Evolutionary conservation across 352 stramenopile genomes (phyloP).

Genomic region (Phytopythium oedochilum): DNA sequence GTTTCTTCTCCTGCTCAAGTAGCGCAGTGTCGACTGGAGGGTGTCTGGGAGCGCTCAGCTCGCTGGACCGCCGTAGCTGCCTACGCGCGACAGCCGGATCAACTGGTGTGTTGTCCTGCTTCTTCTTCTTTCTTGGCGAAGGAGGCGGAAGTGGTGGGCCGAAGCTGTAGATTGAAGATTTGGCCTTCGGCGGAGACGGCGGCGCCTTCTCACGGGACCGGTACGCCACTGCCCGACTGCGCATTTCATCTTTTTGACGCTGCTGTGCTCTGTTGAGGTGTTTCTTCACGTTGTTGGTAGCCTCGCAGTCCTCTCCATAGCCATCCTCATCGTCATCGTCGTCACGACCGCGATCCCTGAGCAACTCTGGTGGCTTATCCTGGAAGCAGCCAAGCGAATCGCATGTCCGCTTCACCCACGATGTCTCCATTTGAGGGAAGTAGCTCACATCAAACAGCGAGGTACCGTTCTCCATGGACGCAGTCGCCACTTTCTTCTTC

Average conservation of each 20-base stretch:
- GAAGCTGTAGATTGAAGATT: constrained; percentile 50
- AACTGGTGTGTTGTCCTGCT: constrained; percentile 7
- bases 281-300: constrained; percentile 18
- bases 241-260: constrained; percentile 59
- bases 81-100: constrained; percentile 36
- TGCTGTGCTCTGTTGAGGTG: constrained; percentile 50
- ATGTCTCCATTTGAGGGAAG: constrained; percentile 20
- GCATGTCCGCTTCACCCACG: constrained; percentile 59
- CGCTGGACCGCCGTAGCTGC: constrained; percentile 47
- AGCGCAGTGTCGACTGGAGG: constrained; percentile 52
- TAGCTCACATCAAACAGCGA: constrained; percentile 43
- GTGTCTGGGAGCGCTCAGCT: constrained; percentile 64
- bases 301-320: constrained; percentile 9
- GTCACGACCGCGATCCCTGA: constrained; percentile 19
- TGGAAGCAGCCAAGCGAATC: constrained; percentile 48
- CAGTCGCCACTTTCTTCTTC: constrained; percentile 20
- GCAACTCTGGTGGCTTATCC: constrained; percentile 14
- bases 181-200: constrained; percentile 41
- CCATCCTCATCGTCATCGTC: constrained; percentile 26
- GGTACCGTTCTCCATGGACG: constrained; percentile 12
- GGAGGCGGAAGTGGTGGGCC: constrained; percentile 30
- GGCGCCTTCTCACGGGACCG: constrained; percentile 57
- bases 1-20: constrained; percentile 50
- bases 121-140: constrained; percentile 31
- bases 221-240: constrained; percentile 53